A percentile compares a stretch with the other conserved stretches of the same genome.
Evolutionary conservation across 2,329 filamentous ascomycete species (phyloP).

Genomic region (Sporothrix sp.): DNA sequence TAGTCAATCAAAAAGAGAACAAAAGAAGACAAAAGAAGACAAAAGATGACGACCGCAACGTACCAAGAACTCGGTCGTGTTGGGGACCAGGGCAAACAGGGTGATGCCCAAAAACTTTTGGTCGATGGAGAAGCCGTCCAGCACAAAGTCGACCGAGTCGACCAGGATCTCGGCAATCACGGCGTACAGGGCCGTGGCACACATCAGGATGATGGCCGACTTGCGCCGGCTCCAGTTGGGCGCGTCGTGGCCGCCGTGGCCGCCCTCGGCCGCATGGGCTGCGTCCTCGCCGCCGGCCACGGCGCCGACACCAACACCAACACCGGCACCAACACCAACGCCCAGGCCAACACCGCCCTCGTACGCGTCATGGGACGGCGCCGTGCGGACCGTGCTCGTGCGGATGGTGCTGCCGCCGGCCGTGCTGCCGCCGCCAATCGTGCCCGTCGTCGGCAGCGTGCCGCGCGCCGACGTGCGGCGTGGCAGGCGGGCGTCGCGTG

Average conservation of each 20-base stretch:
- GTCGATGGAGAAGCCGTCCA: conserved; percentile 82
- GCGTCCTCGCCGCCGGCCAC: background rate
- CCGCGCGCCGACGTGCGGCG: conserved; percentile 18
- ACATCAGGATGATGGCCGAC: conserved; percentile 79
- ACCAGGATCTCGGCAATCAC: conserved; percentile 95
- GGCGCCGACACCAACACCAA: background rate
- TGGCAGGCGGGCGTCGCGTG: conserved; percentile 52
- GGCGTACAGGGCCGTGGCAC: conserved; percentile 87
- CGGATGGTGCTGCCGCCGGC: conserved; percentile 6
- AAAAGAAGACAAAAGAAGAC: too few relatives aligned
- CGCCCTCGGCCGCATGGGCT: conserved; percentile 25
- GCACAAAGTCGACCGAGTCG: conserved; percentile 91
- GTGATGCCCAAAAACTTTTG: conserved; percentile 97
- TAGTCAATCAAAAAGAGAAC: too few relatives aligned
- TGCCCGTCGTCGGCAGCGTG: conserved; percentile 10
- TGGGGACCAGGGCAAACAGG: conserved; percentile 90
- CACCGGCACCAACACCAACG: conserved; percentile 7
- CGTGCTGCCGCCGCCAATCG: background rate
- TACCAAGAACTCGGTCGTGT: conserved; percentile 95
- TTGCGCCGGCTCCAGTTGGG: conserved; percentile 94
- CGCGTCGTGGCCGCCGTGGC: conserved; percentile 77
- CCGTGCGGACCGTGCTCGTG: conserved; percentile 8
- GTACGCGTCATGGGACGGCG: conserved; percentile 8
- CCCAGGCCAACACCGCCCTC: conserved; percentile 11
- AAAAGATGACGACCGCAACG: too few relatives aligned